Conservation (phyloP, 2,329 filamentous ascomycete genomes). For the Penicillium oxalicum region DNA sequence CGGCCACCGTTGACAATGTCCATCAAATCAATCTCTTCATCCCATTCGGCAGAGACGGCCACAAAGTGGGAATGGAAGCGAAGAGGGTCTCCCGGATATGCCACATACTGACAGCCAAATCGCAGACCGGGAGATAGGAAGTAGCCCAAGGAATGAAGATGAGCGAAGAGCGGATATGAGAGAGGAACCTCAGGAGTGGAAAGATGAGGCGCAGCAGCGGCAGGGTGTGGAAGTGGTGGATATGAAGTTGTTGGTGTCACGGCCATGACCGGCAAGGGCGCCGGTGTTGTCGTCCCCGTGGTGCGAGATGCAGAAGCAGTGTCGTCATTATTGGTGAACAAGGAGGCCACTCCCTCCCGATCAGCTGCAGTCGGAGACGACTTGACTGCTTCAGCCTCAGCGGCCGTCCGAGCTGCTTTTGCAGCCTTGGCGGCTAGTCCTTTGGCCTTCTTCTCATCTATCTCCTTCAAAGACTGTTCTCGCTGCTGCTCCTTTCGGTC, state of each 20-base stretch:
- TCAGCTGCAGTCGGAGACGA: background rate
- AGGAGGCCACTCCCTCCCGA: conserved; percentile 6
- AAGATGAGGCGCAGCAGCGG: conserved; percentile 23
- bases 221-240: conserved; percentile 35
- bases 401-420: conserved; percentile 13
- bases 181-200: conserved; percentile 34
- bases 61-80: conserved; percentile 95
- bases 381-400: conserved; percentile 4
- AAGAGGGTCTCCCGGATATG: conserved; percentile 90
- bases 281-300: conserved; percentile 11
- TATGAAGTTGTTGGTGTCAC: conserved; percentile 49
- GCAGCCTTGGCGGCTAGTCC: conserved; percentile 18
- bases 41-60: conserved; percentile 77
- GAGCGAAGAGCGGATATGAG: conserved; percentile 70
- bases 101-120: conserved; percentile 89
- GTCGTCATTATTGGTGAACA: conserved; percentile 19
- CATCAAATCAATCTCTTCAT: conserved; percentile 76
- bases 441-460: conserved; percentile 34
- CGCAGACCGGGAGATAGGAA: conserved; percentile 87
- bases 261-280: conserved; percentile 20
- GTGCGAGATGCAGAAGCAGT: conserved; percentile 11
- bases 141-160: conserved; percentile 72
- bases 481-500: conserved; percentile 47
- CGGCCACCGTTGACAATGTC: conserved; percentile 81
- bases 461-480: conserved; percentile 47